Conservation (phyloP, 345 rosid species). For the Syzygium jambos region DNA sequence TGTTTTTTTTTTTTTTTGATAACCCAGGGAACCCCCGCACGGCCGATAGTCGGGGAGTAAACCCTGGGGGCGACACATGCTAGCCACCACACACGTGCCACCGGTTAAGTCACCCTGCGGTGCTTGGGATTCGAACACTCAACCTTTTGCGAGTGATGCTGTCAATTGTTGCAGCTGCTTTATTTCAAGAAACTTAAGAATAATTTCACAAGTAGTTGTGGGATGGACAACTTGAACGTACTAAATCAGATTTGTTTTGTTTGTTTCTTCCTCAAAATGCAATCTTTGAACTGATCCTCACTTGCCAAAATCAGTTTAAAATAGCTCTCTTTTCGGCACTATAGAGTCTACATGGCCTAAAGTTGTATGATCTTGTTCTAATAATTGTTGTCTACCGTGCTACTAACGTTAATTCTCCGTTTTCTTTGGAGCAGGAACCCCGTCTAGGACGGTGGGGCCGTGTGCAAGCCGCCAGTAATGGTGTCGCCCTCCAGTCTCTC, state of each 20-base stretch:
- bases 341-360: neutral
- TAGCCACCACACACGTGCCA: too few species aligned
- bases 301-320: neutral
- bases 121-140: too few species aligned
- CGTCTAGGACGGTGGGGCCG: conserved; percentile 93
- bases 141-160: too few species aligned
- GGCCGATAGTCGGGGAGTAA: too few species aligned
- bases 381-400: neutral
- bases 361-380: neutral
- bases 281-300: neutral
- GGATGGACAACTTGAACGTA: neutral
- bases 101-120: too few species aligned
- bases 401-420: neutral
- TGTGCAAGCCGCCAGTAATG: conserved; percentile 48
- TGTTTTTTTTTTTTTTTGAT: too few species aligned
- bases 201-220: neutral
- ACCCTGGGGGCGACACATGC: too few species aligned
- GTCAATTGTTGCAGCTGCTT: neutral
- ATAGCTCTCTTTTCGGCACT: neutral
- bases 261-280: neutral
- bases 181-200: neutral
- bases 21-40: too few species aligned
- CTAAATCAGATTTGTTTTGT: neutral
- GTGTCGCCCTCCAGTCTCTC: conserved; percentile 67
- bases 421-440: conserved; percentile 53